Evolutionary conservation across 2,329 filamentous ascomycete genomes (phyloP), one percentile per base, ranked within the genome.

Genomic region (Akanthomyces muscarius): DNA sequence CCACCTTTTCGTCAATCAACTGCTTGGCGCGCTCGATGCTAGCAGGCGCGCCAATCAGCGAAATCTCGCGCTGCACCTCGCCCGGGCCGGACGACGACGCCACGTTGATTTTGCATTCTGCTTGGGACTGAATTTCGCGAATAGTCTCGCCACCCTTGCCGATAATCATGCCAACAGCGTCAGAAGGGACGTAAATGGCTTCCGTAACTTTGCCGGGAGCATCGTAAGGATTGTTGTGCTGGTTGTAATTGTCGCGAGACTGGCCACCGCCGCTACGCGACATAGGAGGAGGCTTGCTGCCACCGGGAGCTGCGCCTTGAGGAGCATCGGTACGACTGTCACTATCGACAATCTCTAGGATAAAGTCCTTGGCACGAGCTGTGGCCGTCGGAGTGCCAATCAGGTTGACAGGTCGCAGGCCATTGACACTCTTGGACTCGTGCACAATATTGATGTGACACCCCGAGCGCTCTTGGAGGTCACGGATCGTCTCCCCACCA

Each of bases 381-480:
- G 91, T 89, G 59, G 91, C 88, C 69, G 88, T 84, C 48, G 85
- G 85, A 48, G 88, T 87, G 64, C 92, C 92, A 68, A 96, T 96
- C 55, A 97, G 82, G 73, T 97, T 97, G 66, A 97, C 92, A 33
- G 93, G 92, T 57, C 92, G 87, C 65, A 96, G 81, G 51, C 92
- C 92, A 72, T 96, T 96, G 68, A 96, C 85, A 72, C 91, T 96
- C 82, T 96, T 96, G 68, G 91, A 91, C 77, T 97, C 92, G 70
- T 90, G 90, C 47, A 96, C 91, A 71, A 97, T 97, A 75, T 97
- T 97, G 74, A 97, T 92, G 75, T 97, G 93, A 74, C 92, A 97
- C n/a, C 90, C 91, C 70, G 90, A 95, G 66, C 91, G 85, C 74
- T 97, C 92, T 77, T 97, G 93, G 28, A 97, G 81, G 73, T 97